Evolutionary conservation across 2,329 filamentous ascomycete genomes (phyloP), one percentile per base, ranked within the genome.

Genomic region (Colletotrichum noveboracense): DNA sequence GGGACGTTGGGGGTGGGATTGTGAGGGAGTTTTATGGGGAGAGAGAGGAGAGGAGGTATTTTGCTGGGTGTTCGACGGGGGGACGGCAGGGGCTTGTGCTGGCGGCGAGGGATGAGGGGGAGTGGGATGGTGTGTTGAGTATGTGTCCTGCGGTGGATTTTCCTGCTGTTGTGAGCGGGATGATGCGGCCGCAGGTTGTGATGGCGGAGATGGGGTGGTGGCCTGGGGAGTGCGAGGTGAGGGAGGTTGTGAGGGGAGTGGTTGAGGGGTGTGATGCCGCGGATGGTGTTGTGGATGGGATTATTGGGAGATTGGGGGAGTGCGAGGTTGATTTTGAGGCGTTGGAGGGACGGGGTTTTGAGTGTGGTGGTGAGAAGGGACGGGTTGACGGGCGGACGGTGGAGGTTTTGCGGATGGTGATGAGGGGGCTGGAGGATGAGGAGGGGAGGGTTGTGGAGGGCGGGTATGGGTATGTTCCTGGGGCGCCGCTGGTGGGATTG

Each of bases 41-140:
- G 4, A 6, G 24, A 0, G 80, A 82, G 1, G 88, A 86, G 67
- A 88, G 86, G 1, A 30, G 65, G 7, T 93, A 92, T 81, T 92
- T 88, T 74, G 79, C 88, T 3, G 91, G 91, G 10, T 93, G 91
- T 79, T 92, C 90, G 0, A 88, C 90, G 0, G 91, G 92, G 7
- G 91, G 91, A 1, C 84, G 91, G 1, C 90, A 93, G 83, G 91
- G 90, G 3, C 82, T 91, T 36, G 89, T 89, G 66, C 86, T 87
- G 9, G 87, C 89, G 0, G 87, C 92, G 78, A 79, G 83, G 21
- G 91, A 87, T 75, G 90, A 91, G 0, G 84, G 87, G 1, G 89
- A 91, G 76, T 92, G 91, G 71, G 90, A 92, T 69, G 90, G 90
- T n/a, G 86, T 91, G 21, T 81, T 92, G 4, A 89, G 88, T 6